These are phyloP conservation scores for Flammula alnicola DNA, from an alignment of 1,284 basidiomycete species.

Conservation along the genomic window DNA sequence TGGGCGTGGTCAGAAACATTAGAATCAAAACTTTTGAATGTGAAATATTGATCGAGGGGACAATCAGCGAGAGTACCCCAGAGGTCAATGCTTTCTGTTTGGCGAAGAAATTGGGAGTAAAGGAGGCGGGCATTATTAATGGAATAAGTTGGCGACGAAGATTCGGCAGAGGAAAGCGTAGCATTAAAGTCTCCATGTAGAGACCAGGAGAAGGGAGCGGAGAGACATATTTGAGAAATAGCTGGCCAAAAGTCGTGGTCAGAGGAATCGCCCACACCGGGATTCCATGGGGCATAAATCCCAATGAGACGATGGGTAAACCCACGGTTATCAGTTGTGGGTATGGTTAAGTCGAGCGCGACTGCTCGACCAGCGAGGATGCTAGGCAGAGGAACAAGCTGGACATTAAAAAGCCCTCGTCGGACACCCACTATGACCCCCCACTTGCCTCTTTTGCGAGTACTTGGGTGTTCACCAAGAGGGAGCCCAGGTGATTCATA, in stretches of 20 bases:
- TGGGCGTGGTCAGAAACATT: not conserved
- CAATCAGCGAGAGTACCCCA: conserved; percentile 3
- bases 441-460: conserved; percentile 26
- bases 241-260: conserved; percentile 19
- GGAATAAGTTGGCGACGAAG: not conserved
- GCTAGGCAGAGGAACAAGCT: not conserved
- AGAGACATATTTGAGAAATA: conserved; percentile 14
- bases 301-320: conserved; percentile 25
- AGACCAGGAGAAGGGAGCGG: conserved; percentile 20
- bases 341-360: conserved; percentile 21
- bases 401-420: conserved; percentile 3
- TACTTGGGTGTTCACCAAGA: not conserved
- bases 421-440: conserved; percentile 21
- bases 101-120: conserved; percentile 12
- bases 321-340: conserved; percentile 8
- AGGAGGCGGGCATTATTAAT: not conserved
- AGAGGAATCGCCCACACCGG: conserved; percentile 4
- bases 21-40: not conserved
- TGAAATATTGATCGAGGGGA: not conserved
- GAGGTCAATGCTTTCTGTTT: conserved; percentile 9
- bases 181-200: conserved; percentile 24
- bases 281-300: conserved; percentile 25
- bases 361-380: conserved; percentile 17
- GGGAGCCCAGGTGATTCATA: conserved; percentile 4
- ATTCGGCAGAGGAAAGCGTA: conserved; percentile 10